phyloP scores from a whole-genome alignment of 352 stramenopile species.

The Globisporangium uncinulatum region DNA sequence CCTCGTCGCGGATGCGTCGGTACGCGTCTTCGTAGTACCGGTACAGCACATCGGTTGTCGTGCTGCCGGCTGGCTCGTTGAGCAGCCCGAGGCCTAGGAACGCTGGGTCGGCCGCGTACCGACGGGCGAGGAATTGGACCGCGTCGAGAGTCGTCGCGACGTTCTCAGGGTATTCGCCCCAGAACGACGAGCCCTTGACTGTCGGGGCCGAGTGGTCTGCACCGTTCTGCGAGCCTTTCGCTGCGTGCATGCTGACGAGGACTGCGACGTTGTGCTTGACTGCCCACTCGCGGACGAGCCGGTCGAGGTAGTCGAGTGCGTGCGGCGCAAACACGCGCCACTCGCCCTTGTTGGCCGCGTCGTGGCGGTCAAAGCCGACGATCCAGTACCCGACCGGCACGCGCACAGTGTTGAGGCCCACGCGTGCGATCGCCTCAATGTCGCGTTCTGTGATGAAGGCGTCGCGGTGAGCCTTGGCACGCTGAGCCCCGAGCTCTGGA shows the following conservation, averaged over 20 bases:
- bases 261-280: conserved; percentile 47
- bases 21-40: conserved; percentile 28
- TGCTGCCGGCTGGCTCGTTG: conserved; percentile 24
- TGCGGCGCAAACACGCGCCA: conserved; percentile 44
- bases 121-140: conserved; percentile 20
- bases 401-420: conserved; percentile 72
- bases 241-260: conserved; percentile 41
- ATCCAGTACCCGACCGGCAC: conserved; percentile 84
- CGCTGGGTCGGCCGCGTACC: conserved; percentile 20
- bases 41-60: conserved; percentile 16
- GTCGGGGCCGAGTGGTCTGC: conserved; percentile 45
- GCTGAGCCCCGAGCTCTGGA: conserved; percentile 28
- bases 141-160: conserved; percentile 18
- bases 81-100: conserved; percentile 30
- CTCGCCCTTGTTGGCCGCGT: conserved; percentile 29
- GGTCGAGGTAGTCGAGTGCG: conserved; percentile 46
- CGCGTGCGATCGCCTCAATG: conserved; percentile 47
- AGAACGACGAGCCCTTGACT: conserved; percentile 32
- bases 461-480: conserved; percentile 40
- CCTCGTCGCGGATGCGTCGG: conserved; percentile 12
- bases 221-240: conserved; percentile 54
- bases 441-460: conserved; percentile 69
- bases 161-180: conserved; percentile 16
- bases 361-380: conserved; percentile 52
- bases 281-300: conserved; percentile 38